Percentiles rank a stretch among this genome's conserved stretches.
These are phyloP conservation scores for Carex scoparia DNA, from an alignment of 176 grass and related monocot genomes.

Conservation along the genomic window DNA sequence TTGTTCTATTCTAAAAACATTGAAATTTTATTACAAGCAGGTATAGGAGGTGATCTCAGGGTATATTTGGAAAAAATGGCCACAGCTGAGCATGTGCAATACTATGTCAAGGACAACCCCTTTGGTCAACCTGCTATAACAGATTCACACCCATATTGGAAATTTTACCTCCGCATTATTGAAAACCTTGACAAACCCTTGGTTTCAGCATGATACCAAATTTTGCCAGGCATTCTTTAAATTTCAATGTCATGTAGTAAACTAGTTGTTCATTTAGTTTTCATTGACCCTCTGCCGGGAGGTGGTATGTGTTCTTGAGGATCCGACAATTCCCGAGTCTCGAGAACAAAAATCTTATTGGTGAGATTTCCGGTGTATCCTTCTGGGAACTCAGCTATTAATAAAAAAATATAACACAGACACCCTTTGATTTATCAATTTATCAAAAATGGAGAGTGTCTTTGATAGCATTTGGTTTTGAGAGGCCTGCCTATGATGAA, in stretches of 20 bases:
- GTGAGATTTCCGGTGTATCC: not conserved
- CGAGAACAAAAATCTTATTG: not conserved
- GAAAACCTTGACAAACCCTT: slow-evolving; percentile 29
- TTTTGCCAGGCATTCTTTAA: slow-evolving; percentile 27
- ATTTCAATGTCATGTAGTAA: not conserved
- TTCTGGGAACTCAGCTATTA: not conserved
- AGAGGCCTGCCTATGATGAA: not conserved
- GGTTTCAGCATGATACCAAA: slow-evolving; percentile 15
- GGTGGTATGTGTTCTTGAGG: not conserved
- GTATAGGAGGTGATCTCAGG: slow-evolving; percentile 72
- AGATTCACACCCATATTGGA: slow-evolving; percentile 58
- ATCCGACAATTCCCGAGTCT: not conserved
- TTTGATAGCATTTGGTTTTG: not conserved
- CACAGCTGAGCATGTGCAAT: slow-evolving; percentile 53
- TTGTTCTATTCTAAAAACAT: slow-evolving; percentile 22
- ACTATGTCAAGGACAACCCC: slow-evolving; percentile 56
- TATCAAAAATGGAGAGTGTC: not conserved
- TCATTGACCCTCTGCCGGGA: not conserved
- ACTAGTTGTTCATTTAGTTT: not conserved
- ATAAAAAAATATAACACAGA: not conserved
- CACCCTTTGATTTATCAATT: not conserved
- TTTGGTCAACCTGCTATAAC: slow-evolving; percentile 83
- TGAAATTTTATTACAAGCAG: slow-evolving; percentile 35
- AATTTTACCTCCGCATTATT: slow-evolving; percentile 70
- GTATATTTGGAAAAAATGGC: slow-evolving; percentile 66